phyloP scores from a whole-genome alignment of 768 basidiomycete genomes.

The Rhodotorula kratochvilovae region DNA sequence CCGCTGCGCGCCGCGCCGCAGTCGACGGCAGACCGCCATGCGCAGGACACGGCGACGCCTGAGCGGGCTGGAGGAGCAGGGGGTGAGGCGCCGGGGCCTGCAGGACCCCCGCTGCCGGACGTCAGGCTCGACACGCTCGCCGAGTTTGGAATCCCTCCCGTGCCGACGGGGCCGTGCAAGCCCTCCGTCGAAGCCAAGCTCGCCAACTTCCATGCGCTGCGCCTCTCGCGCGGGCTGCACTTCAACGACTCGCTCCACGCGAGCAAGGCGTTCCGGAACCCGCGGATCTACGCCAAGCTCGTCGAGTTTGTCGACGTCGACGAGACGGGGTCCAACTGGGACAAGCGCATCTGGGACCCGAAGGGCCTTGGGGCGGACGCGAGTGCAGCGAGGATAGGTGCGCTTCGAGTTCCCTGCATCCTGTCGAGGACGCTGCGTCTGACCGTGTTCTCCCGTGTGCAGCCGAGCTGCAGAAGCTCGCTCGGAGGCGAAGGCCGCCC shows the following conservation, averaged over 20 bases:
- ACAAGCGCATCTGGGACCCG: constrained; percentile 68
- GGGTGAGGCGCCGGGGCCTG: not conserved
- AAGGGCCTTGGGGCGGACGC: constrained; percentile 61
- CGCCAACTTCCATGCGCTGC: constrained; percentile 65
- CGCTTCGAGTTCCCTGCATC: constrained; percentile 45
- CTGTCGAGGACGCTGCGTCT: not conserved
- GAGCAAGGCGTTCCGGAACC: constrained; percentile 88
- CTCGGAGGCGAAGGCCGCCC: constrained; percentile 60
- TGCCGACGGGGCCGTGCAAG: constrained; percentile 57
- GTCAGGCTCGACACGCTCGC: constrained; percentile 54
- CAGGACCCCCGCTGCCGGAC: not conserved
- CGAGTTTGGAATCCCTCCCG: constrained; percentile 74
- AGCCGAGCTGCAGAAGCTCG: constrained; percentile 63
- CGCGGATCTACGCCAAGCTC: constrained; percentile 88
- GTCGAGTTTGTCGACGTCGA: constrained; percentile 91
- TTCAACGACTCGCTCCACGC: constrained; percentile 95
- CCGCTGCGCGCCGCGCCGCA: not conserved
- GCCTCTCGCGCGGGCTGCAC: constrained; percentile 67
- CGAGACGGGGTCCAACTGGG: constrained; percentile 80
- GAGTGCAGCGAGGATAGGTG: constrained; percentile 74
- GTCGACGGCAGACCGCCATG: not conserved
- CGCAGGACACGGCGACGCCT: not conserved
- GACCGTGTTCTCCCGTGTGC: constrained; percentile 25
- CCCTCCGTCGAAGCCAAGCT: constrained; percentile 72
- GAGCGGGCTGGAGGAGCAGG: not conserved